Evolutionary conservation across 345 rosid genomes (phyloP).

Genomic region (Bretschneidera sinensis): DNA sequence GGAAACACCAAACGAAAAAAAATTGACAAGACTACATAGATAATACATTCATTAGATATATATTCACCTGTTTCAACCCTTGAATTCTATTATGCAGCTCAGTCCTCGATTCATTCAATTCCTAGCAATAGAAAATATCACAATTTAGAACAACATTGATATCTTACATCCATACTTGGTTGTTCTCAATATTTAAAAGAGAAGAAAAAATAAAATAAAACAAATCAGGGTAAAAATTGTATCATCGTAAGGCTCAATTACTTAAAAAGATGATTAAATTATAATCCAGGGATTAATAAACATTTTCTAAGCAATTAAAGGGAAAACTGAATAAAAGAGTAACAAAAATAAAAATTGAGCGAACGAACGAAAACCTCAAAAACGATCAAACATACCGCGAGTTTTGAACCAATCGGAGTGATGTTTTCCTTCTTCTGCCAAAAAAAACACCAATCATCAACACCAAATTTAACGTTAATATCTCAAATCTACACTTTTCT

Average conservation of each 20-base stretch:
- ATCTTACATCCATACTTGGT: no score
- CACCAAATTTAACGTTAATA: neutral
- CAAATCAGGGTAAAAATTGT: neutral
- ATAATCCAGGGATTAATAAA: no score
- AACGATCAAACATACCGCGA: conserved; percentile 36
- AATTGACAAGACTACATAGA: neutral
- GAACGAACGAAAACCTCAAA: neutral
- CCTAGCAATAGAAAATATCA: conserved; percentile 34
- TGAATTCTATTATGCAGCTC: conserved; percentile 81
- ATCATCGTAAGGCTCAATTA: neutral
- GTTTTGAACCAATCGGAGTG: conserved; percentile 57
- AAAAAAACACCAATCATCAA: neutral
- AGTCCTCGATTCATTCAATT: conserved; percentile 75
- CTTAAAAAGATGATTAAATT: no score
- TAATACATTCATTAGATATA: neutral
- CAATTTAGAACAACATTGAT: neutral
- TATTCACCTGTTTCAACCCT: conserved; percentile 72
- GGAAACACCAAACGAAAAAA: neutral
- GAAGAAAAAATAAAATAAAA: neutral
- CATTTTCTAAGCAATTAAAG: no score
- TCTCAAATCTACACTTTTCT: neutral
- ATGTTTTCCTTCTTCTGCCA: conserved; percentile 71
- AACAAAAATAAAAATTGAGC: no score
- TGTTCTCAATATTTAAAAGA: neutral
- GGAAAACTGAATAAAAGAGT: neutral